A percentile compares a stretch with the other conserved stretches of the same genome.
These are phyloP conservation scores for Fusarium incarnatum DNA, from an alignment of 2,329 filamentous ascomycete genomes.

Conservation along the genomic window DNA sequence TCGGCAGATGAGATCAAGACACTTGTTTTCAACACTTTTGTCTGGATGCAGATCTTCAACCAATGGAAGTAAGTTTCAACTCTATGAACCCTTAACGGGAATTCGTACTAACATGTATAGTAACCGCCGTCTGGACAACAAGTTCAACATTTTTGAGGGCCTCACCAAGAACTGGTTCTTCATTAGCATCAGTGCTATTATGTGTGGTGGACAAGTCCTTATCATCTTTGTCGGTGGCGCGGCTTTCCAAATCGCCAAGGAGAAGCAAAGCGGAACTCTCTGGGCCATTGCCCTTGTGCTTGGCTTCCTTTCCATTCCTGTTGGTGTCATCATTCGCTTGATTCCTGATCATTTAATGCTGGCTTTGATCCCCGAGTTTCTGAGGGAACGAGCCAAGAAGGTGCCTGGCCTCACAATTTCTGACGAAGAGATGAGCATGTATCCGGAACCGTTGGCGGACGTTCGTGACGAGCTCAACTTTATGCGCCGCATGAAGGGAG, in stretches of 20 bases:
- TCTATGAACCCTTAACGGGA: neutral
- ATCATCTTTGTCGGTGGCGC: slow-evolving; percentile 88
- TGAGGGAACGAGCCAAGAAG: slow-evolving; percentile 61
- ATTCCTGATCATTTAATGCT: slow-evolving; percentile 79
- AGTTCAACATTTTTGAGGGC: slow-evolving; percentile 95
- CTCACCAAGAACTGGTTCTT: slow-evolving; percentile 90
- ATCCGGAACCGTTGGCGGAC: slow-evolving; percentile 78
- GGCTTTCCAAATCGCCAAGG: slow-evolving; percentile 78
- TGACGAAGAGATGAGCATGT: slow-evolving; percentile 75
- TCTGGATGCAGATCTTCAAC: slow-evolving; percentile 99
- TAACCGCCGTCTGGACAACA: slow-evolving; percentile 93
- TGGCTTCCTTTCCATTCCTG: slow-evolving; percentile 84
- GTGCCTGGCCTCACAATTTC: slow-evolving; percentile 70
- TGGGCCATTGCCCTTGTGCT: slow-evolving; percentile 91
- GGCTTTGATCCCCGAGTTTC: slow-evolving; percentile 63
- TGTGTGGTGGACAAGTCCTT: slow-evolving; percentile 89
- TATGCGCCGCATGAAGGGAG: slow-evolving; percentile 83
- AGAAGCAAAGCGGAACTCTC: slow-evolving; percentile 74
- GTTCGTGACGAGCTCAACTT: slow-evolving; percentile 85
- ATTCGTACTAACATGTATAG: slow-evolving; percentile 52
- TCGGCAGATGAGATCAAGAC: slow-evolving; percentile 70
- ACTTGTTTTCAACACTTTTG: slow-evolving; percentile 96
- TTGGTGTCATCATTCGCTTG: slow-evolving; percentile 83
- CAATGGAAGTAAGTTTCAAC: slow-evolving; percentile 81
- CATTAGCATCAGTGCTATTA: slow-evolving; percentile 83